These are phyloP conservation scores for Skeletonema costatum DNA, from an alignment of 108 stramenopile species.

Conservation along the genomic window DNA sequence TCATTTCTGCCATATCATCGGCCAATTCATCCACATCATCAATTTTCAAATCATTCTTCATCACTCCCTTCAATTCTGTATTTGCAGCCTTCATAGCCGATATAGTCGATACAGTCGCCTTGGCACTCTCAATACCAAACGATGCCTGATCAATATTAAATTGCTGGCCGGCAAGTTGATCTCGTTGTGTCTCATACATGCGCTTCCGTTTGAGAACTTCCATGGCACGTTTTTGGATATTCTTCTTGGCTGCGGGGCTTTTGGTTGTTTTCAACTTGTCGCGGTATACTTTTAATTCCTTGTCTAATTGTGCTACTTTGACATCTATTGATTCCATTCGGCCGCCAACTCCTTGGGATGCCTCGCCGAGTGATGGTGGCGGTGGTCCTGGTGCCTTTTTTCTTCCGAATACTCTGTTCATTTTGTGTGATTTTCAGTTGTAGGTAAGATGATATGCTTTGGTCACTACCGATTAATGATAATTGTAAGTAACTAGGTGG, in stretches of 20 bases:
- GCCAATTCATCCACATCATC: constrained; percentile 94
- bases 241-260: constrained; percentile 74
- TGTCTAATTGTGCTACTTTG: constrained; percentile 81
- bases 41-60: constrained; percentile 92
- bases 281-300: constrained; percentile 78
- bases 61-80: constrained; percentile 79
- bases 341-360: constrained; percentile 62
- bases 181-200: constrained; percentile 98
- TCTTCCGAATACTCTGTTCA: constrained; percentile 91
- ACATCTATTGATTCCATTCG: constrained; percentile 73
- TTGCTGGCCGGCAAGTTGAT: constrained; percentile 92
- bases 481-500: too few relatives aligned
- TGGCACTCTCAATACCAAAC: constrained; percentile 95
- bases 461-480: too few relatives aligned
- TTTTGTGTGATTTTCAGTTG: constrained; percentile 20
- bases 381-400: constrained; percentile 79
- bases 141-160: constrained; percentile 97
- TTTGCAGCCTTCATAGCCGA: constrained; percentile 96
- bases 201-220: constrained; percentile 93
- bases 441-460: too few relatives aligned
- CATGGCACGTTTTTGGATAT: constrained; percentile 89
- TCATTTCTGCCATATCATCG: constrained; percentile 90
- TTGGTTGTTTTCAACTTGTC: constrained; percentile 86
- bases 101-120: constrained; percentile 91
- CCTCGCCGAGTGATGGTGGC: constrained; percentile 77